Conservation (phyloP, 2,329 filamentous ascomycete species). For the Exophiala bonariae region DNA sequence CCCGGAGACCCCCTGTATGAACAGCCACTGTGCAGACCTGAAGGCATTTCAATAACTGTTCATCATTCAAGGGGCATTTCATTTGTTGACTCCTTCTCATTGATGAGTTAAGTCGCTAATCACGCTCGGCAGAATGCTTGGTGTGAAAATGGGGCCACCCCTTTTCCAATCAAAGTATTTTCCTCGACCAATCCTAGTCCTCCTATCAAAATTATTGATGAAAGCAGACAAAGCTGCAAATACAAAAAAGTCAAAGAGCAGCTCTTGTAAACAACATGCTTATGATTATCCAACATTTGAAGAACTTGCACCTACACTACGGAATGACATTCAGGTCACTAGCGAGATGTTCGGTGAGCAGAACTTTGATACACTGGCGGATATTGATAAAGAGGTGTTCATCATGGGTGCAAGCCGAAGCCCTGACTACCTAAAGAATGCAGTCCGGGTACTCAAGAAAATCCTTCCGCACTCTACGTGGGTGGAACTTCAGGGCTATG, state of each 20-base stretch:
- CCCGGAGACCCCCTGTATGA: too few species aligned
- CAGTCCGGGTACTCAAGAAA: conserved; percentile 13
- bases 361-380: conserved; percentile 5
- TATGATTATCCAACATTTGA: conserved; percentile 1
- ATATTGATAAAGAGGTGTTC: conserved; percentile 7
- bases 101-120: too few species aligned
- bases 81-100: too few species aligned
- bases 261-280: too few species aligned
- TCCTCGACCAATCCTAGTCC: conserved; percentile 7
- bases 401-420: conserved; percentile 11
- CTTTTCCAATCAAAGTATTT: conserved; percentile 14
- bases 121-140: conserved; percentile 6
- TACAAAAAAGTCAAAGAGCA: background rate
- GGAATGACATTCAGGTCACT: conserved; percentile 11
- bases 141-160: conserved; percentile 12
- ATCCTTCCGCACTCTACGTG: conserved; percentile 1
- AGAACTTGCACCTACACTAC: conserved; percentile 10
- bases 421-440: conserved; percentile 9
- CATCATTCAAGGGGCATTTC: too few species aligned
- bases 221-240: conserved; percentile 2
- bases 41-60: too few species aligned
- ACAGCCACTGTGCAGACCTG: too few species aligned
- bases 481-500: conserved; percentile 10
- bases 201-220: conserved; percentile 11
- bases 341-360: conserved; percentile 10